phyloP scores from a whole-genome alignment of 805 yeast genomes.

The Ascoidea tarda region DNA sequence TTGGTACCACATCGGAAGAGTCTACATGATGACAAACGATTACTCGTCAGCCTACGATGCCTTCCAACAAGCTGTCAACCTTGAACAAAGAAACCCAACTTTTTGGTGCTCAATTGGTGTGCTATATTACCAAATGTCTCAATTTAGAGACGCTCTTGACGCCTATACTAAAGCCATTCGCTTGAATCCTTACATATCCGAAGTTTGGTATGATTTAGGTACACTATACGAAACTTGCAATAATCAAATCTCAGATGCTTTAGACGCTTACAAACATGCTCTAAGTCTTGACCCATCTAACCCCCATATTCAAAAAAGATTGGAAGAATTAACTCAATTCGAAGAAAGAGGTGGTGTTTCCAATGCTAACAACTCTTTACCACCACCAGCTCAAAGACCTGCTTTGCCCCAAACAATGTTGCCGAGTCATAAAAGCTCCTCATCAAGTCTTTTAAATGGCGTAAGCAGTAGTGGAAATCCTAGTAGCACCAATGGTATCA shows the following conservation, averaged over 20 bases:
- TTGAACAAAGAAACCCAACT: slow-evolving; percentile 94
- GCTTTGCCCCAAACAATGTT: slow-evolving; percentile 50
- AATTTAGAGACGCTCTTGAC: slow-evolving; percentile 91
- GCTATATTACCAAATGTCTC: slow-evolving; percentile 88
- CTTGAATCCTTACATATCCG: slow-evolving; percentile 88
- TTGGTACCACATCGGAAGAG: slow-evolving; percentile 95
- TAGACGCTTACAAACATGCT: slow-evolving; percentile 95
- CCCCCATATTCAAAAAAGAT: slow-evolving; percentile 85
- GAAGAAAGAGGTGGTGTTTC: slow-evolving; percentile 56
- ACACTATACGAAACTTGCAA: slow-evolving; percentile 95
- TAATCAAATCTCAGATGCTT: slow-evolving; percentile 86
- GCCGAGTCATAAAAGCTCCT: slow-evolving; percentile 25
- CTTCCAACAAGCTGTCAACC: slow-evolving; percentile 95
- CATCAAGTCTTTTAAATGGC: slow-evolving; percentile 2
- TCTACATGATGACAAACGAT: slow-evolving; percentile 92
- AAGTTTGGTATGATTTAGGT: slow-evolving; percentile 98
- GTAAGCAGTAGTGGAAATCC: background rate
- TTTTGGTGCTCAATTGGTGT: slow-evolving; percentile 98
- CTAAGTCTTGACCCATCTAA: slow-evolving; percentile 90
- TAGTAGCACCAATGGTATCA: background rate
- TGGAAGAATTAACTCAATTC: slow-evolving; percentile 69
- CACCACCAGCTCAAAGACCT: slow-evolving; percentile 55
- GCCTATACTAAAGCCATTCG: slow-evolving; percentile 96
- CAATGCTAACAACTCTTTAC: slow-evolving; percentile 31
- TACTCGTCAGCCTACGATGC: slow-evolving; percentile 96